Conservation (phyloP, 2,329 filamentous ascomycete genomes). For the Trichoderma endophyticum region DNA sequence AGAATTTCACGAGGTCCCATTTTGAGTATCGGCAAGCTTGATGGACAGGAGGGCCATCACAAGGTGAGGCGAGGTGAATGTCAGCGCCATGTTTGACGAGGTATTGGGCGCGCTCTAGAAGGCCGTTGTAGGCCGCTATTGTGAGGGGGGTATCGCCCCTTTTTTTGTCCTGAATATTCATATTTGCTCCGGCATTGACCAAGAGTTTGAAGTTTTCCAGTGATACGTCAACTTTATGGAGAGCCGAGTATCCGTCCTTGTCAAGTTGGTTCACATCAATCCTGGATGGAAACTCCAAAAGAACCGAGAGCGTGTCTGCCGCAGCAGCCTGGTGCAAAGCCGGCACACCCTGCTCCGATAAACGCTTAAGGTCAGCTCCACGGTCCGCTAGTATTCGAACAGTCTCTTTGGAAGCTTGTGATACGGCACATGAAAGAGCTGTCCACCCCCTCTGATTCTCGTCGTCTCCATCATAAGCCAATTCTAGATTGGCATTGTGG, state of each 20-base stretch:
- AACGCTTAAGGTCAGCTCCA: conserved; percentile 13
- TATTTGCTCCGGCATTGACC: conserved; percentile 13
- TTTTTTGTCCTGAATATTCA: background rate
- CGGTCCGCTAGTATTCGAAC: conserved; percentile 14
- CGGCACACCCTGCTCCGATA: background rate
- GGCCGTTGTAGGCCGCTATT: background rate
- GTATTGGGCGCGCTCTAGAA: conserved; percentile 15
- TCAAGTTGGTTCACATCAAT: conserved; percentile 14
- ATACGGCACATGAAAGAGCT: conserved; percentile 11
- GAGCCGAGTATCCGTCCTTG: background rate
- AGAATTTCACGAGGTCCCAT: background rate
- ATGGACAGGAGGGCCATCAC: conserved; percentile 9
- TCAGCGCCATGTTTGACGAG: conserved; percentile 16
- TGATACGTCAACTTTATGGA: background rate
- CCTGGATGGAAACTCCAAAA: conserved; percentile 15
- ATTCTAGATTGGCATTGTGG: conserved; percentile 9
- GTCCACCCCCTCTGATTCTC: conserved; percentile 9
- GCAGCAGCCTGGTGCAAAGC: conserved; percentile 8
- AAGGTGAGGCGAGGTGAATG: conserved; percentile 14
- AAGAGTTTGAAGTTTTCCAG: conserved; percentile 9
- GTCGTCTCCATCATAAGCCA: conserved; percentile 6
- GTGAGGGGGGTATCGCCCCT: conserved; percentile 9
- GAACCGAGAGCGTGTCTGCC: background rate
- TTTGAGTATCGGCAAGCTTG: background rate
- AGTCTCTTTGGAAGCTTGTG: background rate